Base-by-base conservation (phyloP, 805 yeast genomes). In the Zygosaccharomyces kombuchaensis region DNA sequence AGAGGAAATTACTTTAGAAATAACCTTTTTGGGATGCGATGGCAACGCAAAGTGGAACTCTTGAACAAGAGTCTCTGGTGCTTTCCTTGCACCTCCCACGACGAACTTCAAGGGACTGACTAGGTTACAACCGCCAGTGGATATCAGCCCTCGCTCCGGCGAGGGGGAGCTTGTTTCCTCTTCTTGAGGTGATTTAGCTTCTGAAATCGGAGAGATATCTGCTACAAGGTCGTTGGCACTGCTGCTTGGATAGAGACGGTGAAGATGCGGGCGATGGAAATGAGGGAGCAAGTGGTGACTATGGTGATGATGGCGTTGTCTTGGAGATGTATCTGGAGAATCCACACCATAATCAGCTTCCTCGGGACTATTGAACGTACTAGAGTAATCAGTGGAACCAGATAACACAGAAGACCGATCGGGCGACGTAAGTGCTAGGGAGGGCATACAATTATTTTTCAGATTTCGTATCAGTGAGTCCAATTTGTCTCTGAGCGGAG, bases 401-500 rank as follows among this genome's bases (percentile, higher is more conserved):
- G 41, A 38, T 17, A 38, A 13, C 14, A 27, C 41, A 17, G 34
- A 27, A 3, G 10, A 23, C 13, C 12, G 14, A 4, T 16, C 31
- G 13, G 25, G 23, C 2, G 34, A 22, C 9, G 21, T 17, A 10
- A 16, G 34, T 4, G 26, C 32, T 8, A 38, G 27, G 25, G 41
- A 7, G n/a, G 41, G 41, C 31, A 38, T 9, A 13, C 22, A 32
- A 17, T 25, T 27, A 14, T 14, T 31, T 35, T 50, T 39, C 30
- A 58, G 40, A 26, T 39, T 37, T 5, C 40, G 30, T 7, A 62
- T 37, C 30, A 68, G 62, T 13, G 63, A 60, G 12, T 66, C 61
- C 32, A 81, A 61, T 0, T 68, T 68, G 2, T 68, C 58, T 40
- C 69, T 68, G 40, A 82, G 69, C 2, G 66, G 65, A 4, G 59